Conservation (phyloP, 2,329 filamentous ascomycete genomes). For the Colletotrichum australisinense region DNA sequence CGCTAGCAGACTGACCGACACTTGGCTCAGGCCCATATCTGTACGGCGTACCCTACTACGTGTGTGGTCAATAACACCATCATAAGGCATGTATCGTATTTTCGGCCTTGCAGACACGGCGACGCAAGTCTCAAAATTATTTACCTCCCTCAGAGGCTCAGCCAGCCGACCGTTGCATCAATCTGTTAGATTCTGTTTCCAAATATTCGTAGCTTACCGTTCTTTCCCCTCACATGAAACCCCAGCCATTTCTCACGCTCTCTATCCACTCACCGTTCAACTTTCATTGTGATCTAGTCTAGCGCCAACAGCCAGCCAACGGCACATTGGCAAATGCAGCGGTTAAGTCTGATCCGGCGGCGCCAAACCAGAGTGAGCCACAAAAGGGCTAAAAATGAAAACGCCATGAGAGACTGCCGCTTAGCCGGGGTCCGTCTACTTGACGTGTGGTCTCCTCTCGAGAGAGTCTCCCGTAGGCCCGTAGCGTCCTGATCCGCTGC, state of each 20-base stretch:
- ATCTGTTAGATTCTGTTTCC: background rate
- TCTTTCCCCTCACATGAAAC: background rate
- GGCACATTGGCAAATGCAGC: background rate
- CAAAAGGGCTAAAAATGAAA: slow-evolving; percentile 2
- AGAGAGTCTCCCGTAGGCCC: slow-evolving; percentile 3
- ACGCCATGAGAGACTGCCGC: slow-evolving; percentile 12
- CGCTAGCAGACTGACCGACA: background rate
- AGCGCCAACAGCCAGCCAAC: background rate
- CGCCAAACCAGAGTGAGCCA: slow-evolving; percentile 5
- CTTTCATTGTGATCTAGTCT: background rate
- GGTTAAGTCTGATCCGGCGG: slow-evolving; percentile 2
- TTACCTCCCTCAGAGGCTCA: background rate
- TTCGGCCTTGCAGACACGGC: background rate
- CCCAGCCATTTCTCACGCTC: background rate
- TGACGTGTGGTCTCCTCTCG: slow-evolving; percentile 24
- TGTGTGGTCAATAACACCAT: background rate
- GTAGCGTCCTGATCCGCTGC: slow-evolving; percentile 3
- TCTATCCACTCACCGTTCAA: background rate
- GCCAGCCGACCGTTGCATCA: background rate
- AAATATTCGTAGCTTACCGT: background rate
- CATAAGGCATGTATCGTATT: background rate
- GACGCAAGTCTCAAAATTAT: background rate
- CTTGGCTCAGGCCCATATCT: background rate
- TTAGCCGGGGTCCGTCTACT: slow-evolving; percentile 17
- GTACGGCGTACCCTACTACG: background rate